Base-by-base conservation (phyloP, 2,329 filamentous ascomycete species). In the Claviceps lovelessii region DNA sequence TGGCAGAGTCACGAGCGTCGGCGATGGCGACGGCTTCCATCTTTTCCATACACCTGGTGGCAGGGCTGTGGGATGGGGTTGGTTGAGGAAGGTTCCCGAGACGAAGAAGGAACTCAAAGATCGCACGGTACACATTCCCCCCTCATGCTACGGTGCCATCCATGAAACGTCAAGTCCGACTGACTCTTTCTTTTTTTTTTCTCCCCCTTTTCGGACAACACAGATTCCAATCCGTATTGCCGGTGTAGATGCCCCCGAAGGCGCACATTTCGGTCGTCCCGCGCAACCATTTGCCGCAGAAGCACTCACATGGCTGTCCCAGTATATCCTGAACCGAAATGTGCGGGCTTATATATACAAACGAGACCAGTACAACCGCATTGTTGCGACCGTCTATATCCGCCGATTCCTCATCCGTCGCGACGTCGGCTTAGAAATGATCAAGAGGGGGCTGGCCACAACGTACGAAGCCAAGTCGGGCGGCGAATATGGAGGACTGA, bases 11-110 rank as follows among this genome's bases (percentile, higher is more conserved):
- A 96, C 91, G 13, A 90, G 87, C 61, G 93, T 98, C 29, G 93
- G 94, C 46, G 93, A 98, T 76, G 94, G 90, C 4, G 93, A 98
- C 70, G 91, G 91, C 66, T 96, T 98, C 68, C 86, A 93, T 61
- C 69, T 98, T 50, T 98, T 86, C 67, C 93, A 98, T 68, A 97
- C 90, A 0, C 93, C 93, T 0, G 91, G 91, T n/a, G 93, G 93
- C 11, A 78, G 83, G 60, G 69, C 90, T 52, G 78, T 85, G 11
- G 93, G 93, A 53, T 98, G 93, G 93, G 90, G 86, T n/a, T 95
- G 88, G 89, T 65, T 93, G 59, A 84, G 89, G 63, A 83, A 72
- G 56, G 77, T 95, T 7, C 90, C 90, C 1, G 76, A 72, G 13
- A 80, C 77, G 55, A 85, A 78, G 65, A 80, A 84, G 56, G 79